These are phyloP conservation scores for Chimonanthus praecox DNA, from an alignment of 164 flowering plant species.

Conservation along the genomic window DNA sequence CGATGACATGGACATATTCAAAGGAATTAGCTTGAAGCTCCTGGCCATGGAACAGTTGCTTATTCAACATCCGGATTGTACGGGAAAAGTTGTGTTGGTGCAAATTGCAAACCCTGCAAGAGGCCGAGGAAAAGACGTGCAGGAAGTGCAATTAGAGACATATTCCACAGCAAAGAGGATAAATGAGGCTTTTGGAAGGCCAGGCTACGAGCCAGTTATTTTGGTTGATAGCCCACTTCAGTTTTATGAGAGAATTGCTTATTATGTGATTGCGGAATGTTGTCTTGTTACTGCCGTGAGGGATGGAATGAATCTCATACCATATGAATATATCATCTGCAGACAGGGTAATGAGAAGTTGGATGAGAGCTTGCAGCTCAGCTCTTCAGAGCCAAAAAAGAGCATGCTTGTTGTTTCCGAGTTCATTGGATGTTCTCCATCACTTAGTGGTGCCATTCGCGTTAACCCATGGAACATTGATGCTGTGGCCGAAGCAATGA, in stretches of 20 bases:
- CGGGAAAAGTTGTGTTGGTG: conserved; percentile 50
- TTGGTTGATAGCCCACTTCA: conserved; percentile 48
- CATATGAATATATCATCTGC: conserved; percentile 49
- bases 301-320: conserved; percentile 67
- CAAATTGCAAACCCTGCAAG: conserved; percentile 67
- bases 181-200: conserved; percentile 33
- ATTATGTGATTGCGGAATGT: conserved; percentile 52
- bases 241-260: conserved; percentile 49
- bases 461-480: conserved; percentile 66
- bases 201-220: conserved; percentile 47
- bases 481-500: conserved; percentile 60
- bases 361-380: conserved; percentile 32
- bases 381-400: conserved; percentile 35
- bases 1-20: conserved; percentile 69
- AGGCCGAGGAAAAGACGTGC: conserved; percentile 55
- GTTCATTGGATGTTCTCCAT: conserved; percentile 62
- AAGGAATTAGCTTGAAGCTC: conserved; percentile 57
- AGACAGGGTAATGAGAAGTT: conserved; percentile 46
- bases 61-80: conserved; percentile 39
- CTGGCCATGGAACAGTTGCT: conserved; percentile 58
- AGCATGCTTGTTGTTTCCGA: conserved; percentile 64
- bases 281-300: conserved; percentile 64
- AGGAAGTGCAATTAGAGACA: conserved; percentile 49
- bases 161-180: conserved; percentile 40
- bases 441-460: conserved; percentile 59